Evolutionary conservation across 352 stramenopile genomes (phyloP).

Genomic region (Phytophthora citrophthora): DNA sequence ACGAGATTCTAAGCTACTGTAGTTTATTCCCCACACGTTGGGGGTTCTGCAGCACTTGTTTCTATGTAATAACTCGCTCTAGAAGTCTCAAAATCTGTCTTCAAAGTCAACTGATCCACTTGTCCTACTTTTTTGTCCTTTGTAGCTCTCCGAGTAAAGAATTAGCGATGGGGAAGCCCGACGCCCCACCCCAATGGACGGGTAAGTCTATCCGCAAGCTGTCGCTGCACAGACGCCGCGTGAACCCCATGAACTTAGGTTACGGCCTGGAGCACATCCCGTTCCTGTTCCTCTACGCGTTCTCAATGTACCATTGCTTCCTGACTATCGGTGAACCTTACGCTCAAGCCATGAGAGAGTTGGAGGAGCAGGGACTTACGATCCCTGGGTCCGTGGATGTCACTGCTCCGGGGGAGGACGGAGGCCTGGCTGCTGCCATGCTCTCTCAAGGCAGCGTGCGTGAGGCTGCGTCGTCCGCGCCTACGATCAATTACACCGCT

Average conservation of each 20-base stretch:
- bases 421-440: conserved; percentile 70
- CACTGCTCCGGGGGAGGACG: conserved; percentile 31
- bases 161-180: conserved; percentile 42
- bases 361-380: conserved; percentile 66
- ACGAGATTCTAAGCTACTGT: background rate
- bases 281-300: conserved; percentile 74
- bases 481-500: conserved; percentile 66
- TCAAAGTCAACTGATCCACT: conserved; percentile 14
- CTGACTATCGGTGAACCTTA: conserved; percentile 73
- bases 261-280: conserved; percentile 78
- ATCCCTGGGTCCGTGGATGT: conserved; percentile 37
- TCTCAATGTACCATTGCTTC: conserved; percentile 74
- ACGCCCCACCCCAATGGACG: conserved; percentile 61
- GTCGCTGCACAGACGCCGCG: conserved; percentile 63
- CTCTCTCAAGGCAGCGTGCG: conserved; percentile 74
- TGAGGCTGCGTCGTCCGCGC: conserved; percentile 39
- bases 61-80: background rate
- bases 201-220: conserved; percentile 75
- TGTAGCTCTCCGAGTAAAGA: conserved; percentile 13
- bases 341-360: conserved; percentile 74
- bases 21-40: conserved; percentile 1
- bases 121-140: background rate
- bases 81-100: conserved; percentile 1
- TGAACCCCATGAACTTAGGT: conserved; percentile 60
- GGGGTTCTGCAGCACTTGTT: background rate